phyloP scores from a whole-genome alignment of 768 basidiomycete genomes.

The Leccinum rimulosum region DNA sequence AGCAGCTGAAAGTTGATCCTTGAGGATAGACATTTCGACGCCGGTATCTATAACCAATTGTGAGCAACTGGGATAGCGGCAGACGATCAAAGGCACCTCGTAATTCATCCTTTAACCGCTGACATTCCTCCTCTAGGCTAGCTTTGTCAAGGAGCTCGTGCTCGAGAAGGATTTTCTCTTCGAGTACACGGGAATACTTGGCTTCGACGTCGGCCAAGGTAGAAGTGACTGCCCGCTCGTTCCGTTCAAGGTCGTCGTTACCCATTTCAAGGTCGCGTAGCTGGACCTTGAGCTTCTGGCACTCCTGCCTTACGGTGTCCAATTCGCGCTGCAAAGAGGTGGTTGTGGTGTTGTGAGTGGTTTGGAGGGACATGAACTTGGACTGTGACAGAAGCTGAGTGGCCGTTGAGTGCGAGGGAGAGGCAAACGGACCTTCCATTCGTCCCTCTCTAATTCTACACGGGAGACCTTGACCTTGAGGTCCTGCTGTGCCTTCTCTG shows the following conservation, averaged over 20 bases:
- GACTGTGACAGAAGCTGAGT: conserved; percentile 38
- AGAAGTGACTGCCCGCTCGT: conserved; percentile 84
- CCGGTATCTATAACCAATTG: conserved; percentile 61
- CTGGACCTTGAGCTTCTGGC: conserved; percentile 68
- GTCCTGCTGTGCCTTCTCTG: conserved; percentile 82
- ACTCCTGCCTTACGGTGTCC: conserved; percentile 74
- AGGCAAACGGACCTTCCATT: conserved; percentile 78
- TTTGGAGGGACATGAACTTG: conserved; percentile 87
- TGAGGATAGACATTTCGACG: conserved; percentile 79
- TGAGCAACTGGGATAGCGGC: conserved; percentile 9
- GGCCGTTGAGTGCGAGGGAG: neutral
- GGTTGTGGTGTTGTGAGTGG: conserved; percentile 85
- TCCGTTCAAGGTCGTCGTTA: conserved; percentile 95
- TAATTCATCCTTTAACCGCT: conserved; percentile 89
- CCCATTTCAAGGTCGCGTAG: conserved; percentile 93
- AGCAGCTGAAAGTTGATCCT: conserved; percentile 60
- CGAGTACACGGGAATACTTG: conserved; percentile 86
- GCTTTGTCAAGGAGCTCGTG: conserved; percentile 93
- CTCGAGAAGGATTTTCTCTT: conserved; percentile 96
- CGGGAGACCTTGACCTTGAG: conserved; percentile 68
- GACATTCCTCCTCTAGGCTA: conserved; percentile 83
- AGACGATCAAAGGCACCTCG: conserved; percentile 63
- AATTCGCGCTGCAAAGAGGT: conserved; percentile 90
- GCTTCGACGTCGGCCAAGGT: conserved; percentile 81
- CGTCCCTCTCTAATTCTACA: conserved; percentile 75